Evolutionary conservation across 495 filamentous ascomycete genomes (phyloP), one percentile per base, ranked within the genome.

Genomic region (Annulohypoxylon stygium): DNA sequence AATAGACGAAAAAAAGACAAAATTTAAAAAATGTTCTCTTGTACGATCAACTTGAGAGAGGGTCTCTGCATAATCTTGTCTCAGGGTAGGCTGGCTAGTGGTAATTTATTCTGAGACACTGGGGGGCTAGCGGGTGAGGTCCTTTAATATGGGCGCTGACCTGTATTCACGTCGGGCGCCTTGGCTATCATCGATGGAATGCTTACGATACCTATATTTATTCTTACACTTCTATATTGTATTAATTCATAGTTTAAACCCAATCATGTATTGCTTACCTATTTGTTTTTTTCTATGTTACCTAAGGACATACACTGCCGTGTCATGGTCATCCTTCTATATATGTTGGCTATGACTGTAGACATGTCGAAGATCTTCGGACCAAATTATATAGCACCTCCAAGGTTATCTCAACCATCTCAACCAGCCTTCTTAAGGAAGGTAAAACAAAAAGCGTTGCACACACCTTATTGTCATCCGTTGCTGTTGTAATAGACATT

Each of bases 1-100:
- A 79, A 79, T 79, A 79, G 76, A 79, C 76, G 66, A 79, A 71
- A 72, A 71, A 70, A 77, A 77, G 57, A 30, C 59, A 61, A 54
- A 14, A 43, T n/a, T 66, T 30, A 30, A 63, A 70, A 74, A 71
- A 34, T 63, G 25, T 33, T 70, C 45, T 43, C 41, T 66, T 9
- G 47, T 25, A 47, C 41, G 59, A 41, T 16, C 34, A 20, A 48
- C 25, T 18, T 18, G 34, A 37, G 18, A 41, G 33, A 33, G 30
- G n/a, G 16, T 58, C 23, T 58, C 25, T 11, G 50, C 50, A n/a
- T 54, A 54, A 41, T 25, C 10, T 43, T 43, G 11, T 43, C 20
- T 26, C 57, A 60, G 34, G 53, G 33, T 57, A 57, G 26, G 30
- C 33, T 11, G 33, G 53, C 11, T 57, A 25, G 33, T 57, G 16